phyloP scores from a whole-genome alignment of 1,284 basidiomycete species.

The Puccinia polysora region DNA sequence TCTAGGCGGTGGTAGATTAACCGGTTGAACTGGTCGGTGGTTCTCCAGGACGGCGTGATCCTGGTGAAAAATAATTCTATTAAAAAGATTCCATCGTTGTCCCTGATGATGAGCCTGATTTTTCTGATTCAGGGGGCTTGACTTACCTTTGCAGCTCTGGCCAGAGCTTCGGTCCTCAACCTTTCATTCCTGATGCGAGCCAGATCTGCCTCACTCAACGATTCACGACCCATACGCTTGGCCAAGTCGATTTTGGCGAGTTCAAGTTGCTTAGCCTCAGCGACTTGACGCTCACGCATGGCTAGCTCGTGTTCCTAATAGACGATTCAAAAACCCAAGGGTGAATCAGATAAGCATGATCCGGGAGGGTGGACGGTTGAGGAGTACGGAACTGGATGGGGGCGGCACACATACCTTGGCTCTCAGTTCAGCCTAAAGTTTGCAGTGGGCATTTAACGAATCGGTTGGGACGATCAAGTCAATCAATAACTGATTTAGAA shows the following conservation, averaged over 20 bases:
- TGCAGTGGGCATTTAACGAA: neutral
- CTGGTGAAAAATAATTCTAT: too few relatives aligned
- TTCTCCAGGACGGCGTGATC: constrained; percentile 33
- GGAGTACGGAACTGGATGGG: too few relatives aligned
- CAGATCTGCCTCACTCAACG: constrained; percentile 37
- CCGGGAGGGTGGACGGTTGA: too few relatives aligned
- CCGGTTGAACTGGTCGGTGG: constrained; percentile 12
- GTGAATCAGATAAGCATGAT: too few relatives aligned
- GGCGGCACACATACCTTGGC: constrained; percentile 3
- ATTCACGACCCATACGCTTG: constrained; percentile 37
- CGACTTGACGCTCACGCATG: constrained; percentile 32
- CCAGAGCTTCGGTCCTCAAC: constrained; percentile 33
- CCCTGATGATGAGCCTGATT: too few relatives aligned
- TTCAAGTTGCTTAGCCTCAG: constrained; percentile 32
- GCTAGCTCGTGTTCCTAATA: constrained; percentile 23
- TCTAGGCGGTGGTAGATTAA: constrained; percentile 13
- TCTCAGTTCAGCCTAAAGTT: constrained; percentile 20
- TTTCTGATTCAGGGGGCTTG: neutral
- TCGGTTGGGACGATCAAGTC: neutral
- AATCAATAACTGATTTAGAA: neutral
- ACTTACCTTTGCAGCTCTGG: constrained; percentile 32
- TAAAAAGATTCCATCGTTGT: too few relatives aligned
- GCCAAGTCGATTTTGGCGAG: constrained; percentile 34
- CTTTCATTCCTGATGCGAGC: constrained; percentile 40
- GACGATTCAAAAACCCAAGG: neutral